Evolutionary conservation across 2,329 filamentous ascomycete genomes (phyloP).

Genomic region (Sporothrix variecibatus): DNA sequence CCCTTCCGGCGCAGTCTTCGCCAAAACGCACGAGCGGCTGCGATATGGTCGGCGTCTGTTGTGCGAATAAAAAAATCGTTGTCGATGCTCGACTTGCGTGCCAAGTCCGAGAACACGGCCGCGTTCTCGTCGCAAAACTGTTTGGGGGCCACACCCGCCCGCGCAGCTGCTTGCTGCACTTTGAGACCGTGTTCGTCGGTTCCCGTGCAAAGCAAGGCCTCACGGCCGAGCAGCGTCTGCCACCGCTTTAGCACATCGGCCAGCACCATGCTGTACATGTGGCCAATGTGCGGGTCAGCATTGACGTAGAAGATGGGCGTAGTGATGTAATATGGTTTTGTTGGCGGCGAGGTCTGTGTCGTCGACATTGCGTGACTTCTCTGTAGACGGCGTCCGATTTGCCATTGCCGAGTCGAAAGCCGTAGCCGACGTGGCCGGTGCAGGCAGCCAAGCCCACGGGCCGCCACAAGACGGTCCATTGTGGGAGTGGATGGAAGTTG

Average conservation of each 20-base stretch:
- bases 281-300: slow-evolving; percentile 90
- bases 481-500: not conserved
- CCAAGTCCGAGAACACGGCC: slow-evolving; percentile 75
- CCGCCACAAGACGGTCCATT: slow-evolving; percentile 28
- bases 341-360: not conserved
- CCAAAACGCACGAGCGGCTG: slow-evolving; percentile 90
- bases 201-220: slow-evolving; percentile 79
- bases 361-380: not conserved
- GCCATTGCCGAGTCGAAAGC: not conserved
- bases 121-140: slow-evolving; percentile 87
- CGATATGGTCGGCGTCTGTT: slow-evolving; percentile 77
- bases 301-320: slow-evolving; percentile 99
- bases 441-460: slow-evolving; percentile 27
- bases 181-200: slow-evolving; percentile 99
- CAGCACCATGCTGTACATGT: slow-evolving; percentile 90
- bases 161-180: slow-evolving; percentile 81
- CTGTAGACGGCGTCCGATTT: not conserved
- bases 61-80: slow-evolving; percentile 92
- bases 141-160: slow-evolving; percentile 70
- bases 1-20: slow-evolving; percentile 71
- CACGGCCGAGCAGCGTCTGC: slow-evolving; percentile 65
- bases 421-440: slow-evolving; percentile 16
- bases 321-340: slow-evolving; percentile 91
- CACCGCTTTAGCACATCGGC: slow-evolving; percentile 91
- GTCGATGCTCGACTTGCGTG: slow-evolving; percentile 66